A percentile compares a stretch with the other conserved stretches of the same genome.
Conservation (phyloP, 1,284 basidiomycete species). For the Thecaphora thlaspeos region DNA sequence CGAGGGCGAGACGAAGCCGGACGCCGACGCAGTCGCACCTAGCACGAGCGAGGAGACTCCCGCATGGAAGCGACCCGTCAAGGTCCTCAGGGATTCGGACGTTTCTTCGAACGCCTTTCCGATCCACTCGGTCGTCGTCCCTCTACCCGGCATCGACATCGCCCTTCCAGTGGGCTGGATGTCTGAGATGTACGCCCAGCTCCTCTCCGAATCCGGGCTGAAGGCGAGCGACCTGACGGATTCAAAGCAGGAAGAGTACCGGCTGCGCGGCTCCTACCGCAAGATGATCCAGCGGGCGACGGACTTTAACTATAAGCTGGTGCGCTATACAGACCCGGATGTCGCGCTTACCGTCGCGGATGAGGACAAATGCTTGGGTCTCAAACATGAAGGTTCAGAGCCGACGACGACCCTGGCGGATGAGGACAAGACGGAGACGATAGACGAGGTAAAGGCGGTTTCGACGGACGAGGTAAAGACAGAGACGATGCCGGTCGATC, state of each 20-base stretch:
- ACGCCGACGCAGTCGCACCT: constrained; percentile 5
- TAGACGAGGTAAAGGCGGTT: too few species aligned
- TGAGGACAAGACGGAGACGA: too few species aligned
- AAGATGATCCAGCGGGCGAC: constrained; percentile 82
- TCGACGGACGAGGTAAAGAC: too few species aligned
- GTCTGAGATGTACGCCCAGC: constrained; percentile 76
- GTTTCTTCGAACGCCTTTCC: constrained; percentile 67
- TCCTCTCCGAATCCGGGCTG: constrained; percentile 78
- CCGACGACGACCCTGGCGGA: too few species aligned
- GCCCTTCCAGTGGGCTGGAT: constrained; percentile 80
- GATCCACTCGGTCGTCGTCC: constrained; percentile 93
- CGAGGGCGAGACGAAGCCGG: constrained; percentile 3
- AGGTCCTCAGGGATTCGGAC: constrained; percentile 74
- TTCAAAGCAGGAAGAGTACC: constrained; percentile 73
- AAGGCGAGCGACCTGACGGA: constrained; percentile 74
- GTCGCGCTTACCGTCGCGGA: constrained; percentile 87
- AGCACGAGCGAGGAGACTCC: constrained; percentile 9
- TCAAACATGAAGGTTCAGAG: background rate
- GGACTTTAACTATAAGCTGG: constrained; percentile 73
- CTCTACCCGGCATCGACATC: constrained; percentile 87
- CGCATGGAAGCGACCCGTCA: constrained; percentile 65
- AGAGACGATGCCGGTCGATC: too few species aligned
- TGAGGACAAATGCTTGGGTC: constrained; percentile 73
- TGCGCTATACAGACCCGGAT: constrained; percentile 90
- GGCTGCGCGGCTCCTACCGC: constrained; percentile 86